Base-by-base conservation (phyloP, 345 rosid genomes). In the Odontarrhena argentea region DNA sequence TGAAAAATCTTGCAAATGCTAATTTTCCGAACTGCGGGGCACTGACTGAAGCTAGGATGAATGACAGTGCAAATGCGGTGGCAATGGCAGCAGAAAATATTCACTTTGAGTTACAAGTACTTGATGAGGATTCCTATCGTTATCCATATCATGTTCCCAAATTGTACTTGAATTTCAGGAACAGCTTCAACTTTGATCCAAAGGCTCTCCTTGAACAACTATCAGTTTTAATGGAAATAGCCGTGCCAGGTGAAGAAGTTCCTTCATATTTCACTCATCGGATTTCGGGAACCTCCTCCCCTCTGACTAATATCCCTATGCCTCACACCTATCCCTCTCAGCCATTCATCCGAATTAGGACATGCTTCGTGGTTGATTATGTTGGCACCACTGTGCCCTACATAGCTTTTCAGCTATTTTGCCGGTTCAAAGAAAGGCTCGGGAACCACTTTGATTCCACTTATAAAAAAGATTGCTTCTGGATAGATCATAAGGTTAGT, bases 221-320 rank as follows among this genome's bases (percentile, higher is more conserved):
- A 9, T 3, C 32, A 22, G 9, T 3, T 6, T 37, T 38, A 5
- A 3, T 9, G 61, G 3, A 38, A 10, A 3, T 56, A 0, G 6
- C 38, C 2, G 18, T 22, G 14, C 3, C 61, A 5, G 8, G 61
- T 6, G 55, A 36, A 36, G 30, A 41, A 37, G 34, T 57, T 18
- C 57, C 49, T 25, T 57, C 40, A 7, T 47, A 57, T 57, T 68
- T 57, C 34, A 47, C 13, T 26, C 24, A 68, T 41, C 37, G 4
- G 3, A 49, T 37, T n/a, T n/a, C 26, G 8, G 68, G 25, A 24
- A 7, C 51, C 25, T 45, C 34, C 13, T 50, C 14, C n/a, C 44
- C 52, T 28, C 15, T 22, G 3, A 41, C 7, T 3, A 37, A 36
- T 15, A 36, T 65, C 32, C 52, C 61, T 65, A 24, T 53, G 12